phyloP scores from a whole-genome alignment of 1,284 basidiomycete genomes.

The Trichosporon ovoides region DNA sequence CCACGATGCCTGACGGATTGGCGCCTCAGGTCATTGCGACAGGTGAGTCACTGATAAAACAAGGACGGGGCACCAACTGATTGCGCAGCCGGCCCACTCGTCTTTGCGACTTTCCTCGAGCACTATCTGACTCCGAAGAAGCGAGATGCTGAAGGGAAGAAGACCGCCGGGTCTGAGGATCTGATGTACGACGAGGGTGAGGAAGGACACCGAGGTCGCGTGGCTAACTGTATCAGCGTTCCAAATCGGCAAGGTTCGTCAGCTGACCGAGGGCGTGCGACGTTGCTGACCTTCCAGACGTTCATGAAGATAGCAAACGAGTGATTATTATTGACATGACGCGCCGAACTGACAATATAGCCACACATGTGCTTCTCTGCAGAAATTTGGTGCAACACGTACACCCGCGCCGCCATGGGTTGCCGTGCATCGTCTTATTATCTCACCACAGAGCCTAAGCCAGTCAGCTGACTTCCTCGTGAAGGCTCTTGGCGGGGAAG shows the following conservation, averaged over 20 bases:
- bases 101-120: constrained; percentile 71
- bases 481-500: constrained; percentile 75
- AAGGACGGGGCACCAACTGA: too few relatives aligned
- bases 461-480: constrained; percentile 73
- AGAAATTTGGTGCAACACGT: constrained; percentile 75
- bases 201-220: constrained; percentile 13
- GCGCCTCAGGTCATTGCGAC: constrained; percentile 36
- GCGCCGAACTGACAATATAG: constrained; percentile 34
- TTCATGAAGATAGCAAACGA: constrained; percentile 59
- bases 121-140: constrained; percentile 67
- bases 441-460: constrained; percentile 62
- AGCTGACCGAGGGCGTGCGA: too few relatives aligned
- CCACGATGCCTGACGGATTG: constrained; percentile 36
- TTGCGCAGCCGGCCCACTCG: constrained; percentile 58
- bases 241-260: constrained; percentile 55
- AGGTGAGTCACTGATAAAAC: constrained; percentile 18
- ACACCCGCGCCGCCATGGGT: constrained; percentile 87
- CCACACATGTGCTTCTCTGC: constrained; percentile 78
- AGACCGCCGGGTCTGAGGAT: constrained; percentile 62
- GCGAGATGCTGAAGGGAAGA: constrained; percentile 45
- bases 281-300: constrained; percentile 49
- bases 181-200: constrained; percentile 71
- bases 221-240: constrained; percentile 1
- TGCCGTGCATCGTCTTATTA: constrained; percentile 65
- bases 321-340: constrained; percentile 25